Conservation (phyloP, 2,329 filamentous ascomycete species). For the Sarocladium brachiariae region DNA sequence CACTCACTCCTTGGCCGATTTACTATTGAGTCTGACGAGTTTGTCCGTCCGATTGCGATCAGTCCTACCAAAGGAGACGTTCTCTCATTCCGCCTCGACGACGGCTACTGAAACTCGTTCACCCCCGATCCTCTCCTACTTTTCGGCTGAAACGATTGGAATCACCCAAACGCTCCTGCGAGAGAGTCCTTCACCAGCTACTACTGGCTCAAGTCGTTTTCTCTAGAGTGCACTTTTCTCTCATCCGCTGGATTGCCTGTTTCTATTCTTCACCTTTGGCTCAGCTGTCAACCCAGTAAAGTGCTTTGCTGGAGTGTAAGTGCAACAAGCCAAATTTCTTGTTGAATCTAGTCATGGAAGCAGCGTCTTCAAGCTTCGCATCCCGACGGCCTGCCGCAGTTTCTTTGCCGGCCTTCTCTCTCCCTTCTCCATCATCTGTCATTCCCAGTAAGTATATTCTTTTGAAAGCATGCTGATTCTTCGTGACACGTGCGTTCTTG, state of each 20-base stretch:
- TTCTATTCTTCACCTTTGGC: not conserved
- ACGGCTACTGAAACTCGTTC: not conserved
- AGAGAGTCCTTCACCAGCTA: too few relatives aligned
- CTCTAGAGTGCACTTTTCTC: too few relatives aligned
- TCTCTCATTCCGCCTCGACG: not conserved
- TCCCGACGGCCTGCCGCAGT: constrained; percentile 64
- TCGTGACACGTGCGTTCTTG: too few relatives aligned
- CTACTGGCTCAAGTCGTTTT: not conserved
- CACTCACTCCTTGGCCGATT: too few relatives aligned
- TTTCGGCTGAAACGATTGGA: too few relatives aligned
- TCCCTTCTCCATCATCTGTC: constrained; percentile 42
- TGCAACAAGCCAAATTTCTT: not conserved
- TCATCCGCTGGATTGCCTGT: too few relatives aligned
- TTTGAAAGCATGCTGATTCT: too few relatives aligned
- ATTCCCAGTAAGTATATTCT: constrained; percentile 16
- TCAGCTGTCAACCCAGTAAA: too few relatives aligned
- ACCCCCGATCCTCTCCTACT: not conserved
- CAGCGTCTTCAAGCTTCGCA: constrained; percentile 47
- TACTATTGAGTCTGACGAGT: too few relatives aligned
- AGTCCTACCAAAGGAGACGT: not conserved
- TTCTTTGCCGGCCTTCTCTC: constrained; percentile 61
- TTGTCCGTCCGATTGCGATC: not conserved
- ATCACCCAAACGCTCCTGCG: too few relatives aligned
- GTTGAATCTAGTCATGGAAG: not conserved
- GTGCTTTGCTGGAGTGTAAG: too few relatives aligned